A percentile compares a stretch with the other conserved stretches of the same genome.
These are phyloP conservation scores for Brassica cretica DNA, from an alignment of 345 rosid species.

Conservation along the genomic window DNA sequence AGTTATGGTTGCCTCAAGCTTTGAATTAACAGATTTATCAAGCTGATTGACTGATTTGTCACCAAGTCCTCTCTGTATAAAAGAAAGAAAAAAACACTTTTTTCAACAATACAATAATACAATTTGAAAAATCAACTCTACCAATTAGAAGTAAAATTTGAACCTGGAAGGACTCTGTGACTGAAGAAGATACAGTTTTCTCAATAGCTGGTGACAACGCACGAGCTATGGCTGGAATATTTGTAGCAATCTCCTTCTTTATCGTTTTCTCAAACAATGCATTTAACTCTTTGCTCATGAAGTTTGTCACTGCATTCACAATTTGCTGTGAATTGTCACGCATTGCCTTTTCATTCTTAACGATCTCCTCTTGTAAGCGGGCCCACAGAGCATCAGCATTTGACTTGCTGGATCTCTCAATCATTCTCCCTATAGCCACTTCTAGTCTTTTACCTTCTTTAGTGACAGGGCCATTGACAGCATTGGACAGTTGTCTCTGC, in stretches of 20 bases:
- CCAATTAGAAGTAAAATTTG: conserved; percentile 15
- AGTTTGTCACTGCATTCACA: conserved; percentile 50
- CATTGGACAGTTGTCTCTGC: conserved; percentile 74
- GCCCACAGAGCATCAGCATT: conserved; percentile 83
- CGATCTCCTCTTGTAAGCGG: conserved; percentile 72
- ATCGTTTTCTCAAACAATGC: conserved; percentile 60
- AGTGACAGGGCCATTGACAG: conserved; percentile 51
- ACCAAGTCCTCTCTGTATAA: conserved; percentile 75
- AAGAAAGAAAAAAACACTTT: conserved; percentile 26
- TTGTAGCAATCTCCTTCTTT: conserved; percentile 66
- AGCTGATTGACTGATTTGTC: conserved; percentile 89
- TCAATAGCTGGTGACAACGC: conserved; percentile 63
- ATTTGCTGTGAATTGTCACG: conserved; percentile 65
- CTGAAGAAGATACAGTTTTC: conserved; percentile 61
- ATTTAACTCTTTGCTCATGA: conserved; percentile 63
- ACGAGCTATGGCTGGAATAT: conserved; percentile 57
- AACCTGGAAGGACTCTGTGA: conserved; percentile 90
- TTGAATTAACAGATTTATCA: conserved; percentile 76
- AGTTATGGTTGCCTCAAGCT: conserved; percentile 77
- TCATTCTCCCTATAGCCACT: conserved; percentile 62
- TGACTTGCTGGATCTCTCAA: conserved; percentile 72
- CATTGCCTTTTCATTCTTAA: conserved; percentile 61
- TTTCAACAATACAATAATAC: neutral
- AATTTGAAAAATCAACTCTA: conserved; percentile 6
- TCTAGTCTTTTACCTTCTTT: conserved; percentile 85